Base-by-base conservation (phyloP, 2,329 filamentous ascomycete genomes). In the Aspergillus pseudoterreus region DNA sequence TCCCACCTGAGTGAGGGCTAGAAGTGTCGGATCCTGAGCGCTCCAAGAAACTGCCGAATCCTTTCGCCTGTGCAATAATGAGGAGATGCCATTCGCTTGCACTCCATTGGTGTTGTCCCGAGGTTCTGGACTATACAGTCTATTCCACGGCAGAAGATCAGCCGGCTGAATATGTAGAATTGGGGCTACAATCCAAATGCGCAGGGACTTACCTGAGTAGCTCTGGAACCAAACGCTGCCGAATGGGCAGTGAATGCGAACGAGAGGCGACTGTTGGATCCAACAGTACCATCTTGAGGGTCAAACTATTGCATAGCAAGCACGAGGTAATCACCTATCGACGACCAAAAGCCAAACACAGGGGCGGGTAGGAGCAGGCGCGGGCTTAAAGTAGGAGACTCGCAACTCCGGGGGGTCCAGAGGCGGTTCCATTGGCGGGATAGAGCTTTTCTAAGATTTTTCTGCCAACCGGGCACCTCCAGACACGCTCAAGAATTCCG, bases 1-100 rank as follows among this genome's bases (percentile, higher is more conserved):
- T 1, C 71, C 78, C 4, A 81, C 69, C 57, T 81, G 76, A 11
- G 77, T 75, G 48, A 81, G 71, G 10, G 76, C 75, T 1, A 75
- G 78, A 36, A 82, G 68, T 45, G 59, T 56, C 17, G 60, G 55
- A 48, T 68, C 64, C 43, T 56, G 49, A 5, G 50, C 32, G 36
- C 11, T 24, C 14, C 12, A 9, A 12, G 14, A 9, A 22, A 24
- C 12, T 33, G 32, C 17, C 9, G 43, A 36, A 14, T 4, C 22
- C 19, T 22, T 33, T 24, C 39, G 24, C 33, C 11, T 17, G 9
- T 17, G 9, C n/a, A 4, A 21, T 11, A 36, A 30, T 42, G 38
- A 27, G 9, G 8, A 19, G 10, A 19, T 4, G 12, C 17, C 3
- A 17, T 32, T 19, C 24, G 11, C 10, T 36, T 22, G 49, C 12